Percentiles rank a stretch among this genome's conserved stretches.
Conservation (phyloP, 352 stramenopile species). For the Phytophthora sojae region DNA sequence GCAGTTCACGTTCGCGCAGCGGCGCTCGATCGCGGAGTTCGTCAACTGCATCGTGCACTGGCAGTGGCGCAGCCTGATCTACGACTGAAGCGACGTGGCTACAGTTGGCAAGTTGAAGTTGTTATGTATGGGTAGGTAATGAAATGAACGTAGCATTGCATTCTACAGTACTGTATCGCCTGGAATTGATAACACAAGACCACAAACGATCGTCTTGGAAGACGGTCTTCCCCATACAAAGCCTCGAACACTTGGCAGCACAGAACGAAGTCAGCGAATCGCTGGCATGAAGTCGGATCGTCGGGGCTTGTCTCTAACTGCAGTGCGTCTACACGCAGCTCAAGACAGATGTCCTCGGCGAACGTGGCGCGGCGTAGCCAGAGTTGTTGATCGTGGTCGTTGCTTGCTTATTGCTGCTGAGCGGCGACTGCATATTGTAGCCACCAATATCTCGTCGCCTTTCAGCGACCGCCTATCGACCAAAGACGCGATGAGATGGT, state of each 20-base stretch:
- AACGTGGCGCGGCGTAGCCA: constrained; percentile 18
- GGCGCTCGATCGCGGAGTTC: constrained; percentile 85
- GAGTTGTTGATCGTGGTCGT: constrained; percentile 11
- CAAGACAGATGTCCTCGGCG: constrained; percentile 34
- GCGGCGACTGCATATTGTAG: background rate
- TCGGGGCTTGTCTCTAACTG: constrained; percentile 20
- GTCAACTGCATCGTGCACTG: constrained; percentile 91
- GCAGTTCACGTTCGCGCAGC: constrained; percentile 83
- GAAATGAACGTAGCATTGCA: background rate
- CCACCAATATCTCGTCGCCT: background rate
- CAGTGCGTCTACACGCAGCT: constrained; percentile 22
- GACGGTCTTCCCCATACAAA: background rate
- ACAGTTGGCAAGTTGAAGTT: constrained; percentile 36
- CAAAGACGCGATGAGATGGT: background rate
- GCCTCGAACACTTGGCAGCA: background rate
- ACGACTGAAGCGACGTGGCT: constrained; percentile 68
- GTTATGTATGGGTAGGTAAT: constrained; percentile 16
- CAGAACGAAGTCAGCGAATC: background rate
- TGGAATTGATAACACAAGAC: background rate
- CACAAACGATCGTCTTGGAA: background rate
- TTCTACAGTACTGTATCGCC: background rate
- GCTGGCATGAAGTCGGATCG: background rate
- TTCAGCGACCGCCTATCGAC: background rate
- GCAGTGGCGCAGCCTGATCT: constrained; percentile 88
- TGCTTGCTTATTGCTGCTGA: background rate